These are phyloP conservation scores for Aotearoamyces nothofagi DNA, from an alignment of 2,329 filamentous ascomycete genomes.

Conservation along the genomic window DNA sequence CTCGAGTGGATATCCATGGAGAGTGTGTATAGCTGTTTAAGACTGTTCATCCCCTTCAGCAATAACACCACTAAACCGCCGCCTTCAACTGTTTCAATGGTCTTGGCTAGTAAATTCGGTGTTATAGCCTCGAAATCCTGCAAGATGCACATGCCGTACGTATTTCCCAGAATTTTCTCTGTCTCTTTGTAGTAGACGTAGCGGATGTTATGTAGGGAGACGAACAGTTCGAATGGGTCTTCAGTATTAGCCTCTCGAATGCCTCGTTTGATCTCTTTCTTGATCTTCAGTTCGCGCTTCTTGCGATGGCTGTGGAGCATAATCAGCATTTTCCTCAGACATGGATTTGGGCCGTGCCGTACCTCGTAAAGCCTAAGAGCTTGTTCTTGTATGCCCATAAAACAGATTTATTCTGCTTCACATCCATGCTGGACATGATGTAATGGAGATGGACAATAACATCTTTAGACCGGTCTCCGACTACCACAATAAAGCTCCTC, in stretches of 20 bases:
- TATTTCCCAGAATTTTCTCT: constrained; percentile 95
- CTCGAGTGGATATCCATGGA: constrained; percentile 97
- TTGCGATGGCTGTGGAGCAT: constrained; percentile 60
- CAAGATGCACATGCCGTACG: constrained; percentile 94
- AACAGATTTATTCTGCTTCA: constrained; percentile 92
- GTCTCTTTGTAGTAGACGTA: constrained; percentile 99
- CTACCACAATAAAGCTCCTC: constrained; percentile 92
- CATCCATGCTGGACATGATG: constrained; percentile 77
- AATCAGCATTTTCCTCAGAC: constrained; percentile 2
- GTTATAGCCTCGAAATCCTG: constrained; percentile 98
- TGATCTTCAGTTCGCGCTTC: constrained; percentile 97
- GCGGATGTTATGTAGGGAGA: constrained; percentile 90
- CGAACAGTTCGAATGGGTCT: constrained; percentile 94
- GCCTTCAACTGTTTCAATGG: constrained; percentile 94
- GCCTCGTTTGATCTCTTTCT: constrained; percentile 92
- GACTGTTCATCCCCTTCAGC: constrained; percentile 88
- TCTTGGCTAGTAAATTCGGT: constrained; percentile 87
- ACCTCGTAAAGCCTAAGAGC: constrained; percentile 78
- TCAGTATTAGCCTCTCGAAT: constrained; percentile 84
- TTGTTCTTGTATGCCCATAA: constrained; percentile 99
- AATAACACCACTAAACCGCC: constrained; percentile 82
- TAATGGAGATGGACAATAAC: constrained; percentile 91
- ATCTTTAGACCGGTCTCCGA: constrained; percentile 89
- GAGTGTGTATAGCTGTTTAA: constrained; percentile 93
- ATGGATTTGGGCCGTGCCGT: constrained; percentile 5